Percentiles rank a stretch among this genome's conserved stretches.
Conservation (phyloP, 306 rosid species). For the Fragaria iinumae region DNA sequence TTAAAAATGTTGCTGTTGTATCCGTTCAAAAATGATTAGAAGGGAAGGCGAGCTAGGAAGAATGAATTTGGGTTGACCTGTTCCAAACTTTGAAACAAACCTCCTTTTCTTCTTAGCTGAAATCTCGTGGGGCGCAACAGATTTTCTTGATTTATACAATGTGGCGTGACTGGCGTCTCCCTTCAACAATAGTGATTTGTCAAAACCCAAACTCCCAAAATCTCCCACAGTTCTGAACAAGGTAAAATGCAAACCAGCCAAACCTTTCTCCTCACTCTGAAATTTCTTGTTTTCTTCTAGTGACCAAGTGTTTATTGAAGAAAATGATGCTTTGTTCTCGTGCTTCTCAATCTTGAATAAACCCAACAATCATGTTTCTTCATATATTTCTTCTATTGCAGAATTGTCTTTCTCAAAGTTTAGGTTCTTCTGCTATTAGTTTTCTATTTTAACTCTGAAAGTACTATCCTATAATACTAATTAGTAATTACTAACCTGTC, state of each 20-base stretch:
- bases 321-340: background rate
- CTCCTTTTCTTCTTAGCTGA: too few species aligned
- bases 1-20: background rate
- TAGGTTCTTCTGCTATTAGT: background rate
- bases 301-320: background rate
- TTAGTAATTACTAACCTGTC: conserved; percentile 9
- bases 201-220: background rate
- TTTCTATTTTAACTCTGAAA: background rate
- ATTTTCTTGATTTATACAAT: background rate
- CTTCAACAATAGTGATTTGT: background rate
- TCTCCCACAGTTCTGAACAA: background rate
- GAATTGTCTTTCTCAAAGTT: background rate
- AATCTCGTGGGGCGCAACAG: background rate
- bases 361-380: background rate
- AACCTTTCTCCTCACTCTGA: background rate
- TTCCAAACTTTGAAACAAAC: background rate
- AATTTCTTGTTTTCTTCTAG: background rate
- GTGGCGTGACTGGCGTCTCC: too few species aligned
- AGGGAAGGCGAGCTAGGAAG: background rate
- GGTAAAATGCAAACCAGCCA: background rate
- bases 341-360: background rate
- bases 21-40: background rate
- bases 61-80: too few species aligned
- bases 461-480: too few species aligned
- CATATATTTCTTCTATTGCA: background rate